Conservation (phyloP, 1,139 yeast species). For the Geotrichum siamense region DNA sequence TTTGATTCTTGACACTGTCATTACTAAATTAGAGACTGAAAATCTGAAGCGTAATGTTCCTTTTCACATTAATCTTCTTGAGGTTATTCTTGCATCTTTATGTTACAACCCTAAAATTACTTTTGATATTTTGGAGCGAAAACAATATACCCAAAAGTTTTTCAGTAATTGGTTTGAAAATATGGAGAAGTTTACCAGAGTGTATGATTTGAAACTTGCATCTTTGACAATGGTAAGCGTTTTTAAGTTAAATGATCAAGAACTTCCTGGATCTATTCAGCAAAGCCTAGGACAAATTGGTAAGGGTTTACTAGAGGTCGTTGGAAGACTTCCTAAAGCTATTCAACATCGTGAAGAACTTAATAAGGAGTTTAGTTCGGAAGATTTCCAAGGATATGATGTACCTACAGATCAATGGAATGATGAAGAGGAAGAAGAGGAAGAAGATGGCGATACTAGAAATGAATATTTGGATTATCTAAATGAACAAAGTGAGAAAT, state of each 20-base stretch:
- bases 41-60: constrained; percentile 32
- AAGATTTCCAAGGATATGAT: constrained; percentile 16
- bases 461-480: constrained; percentile 31
- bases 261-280: constrained; percentile 33
- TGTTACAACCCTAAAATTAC: constrained; percentile 55
- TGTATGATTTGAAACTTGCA: constrained; percentile 73
- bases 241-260: constrained; percentile 37
- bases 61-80: constrained; percentile 51
- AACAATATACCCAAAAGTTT: constrained; percentile 44
- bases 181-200: constrained; percentile 56
- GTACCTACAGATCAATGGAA: constrained; percentile 8
- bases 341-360: constrained; percentile 56
- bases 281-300: constrained; percentile 40
- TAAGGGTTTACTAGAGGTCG: constrained; percentile 41
- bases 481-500: constrained; percentile 15
- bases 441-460: constrained; percentile 20
- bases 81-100: constrained; percentile 61
- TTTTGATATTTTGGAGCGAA: constrained; percentile 45
- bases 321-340: constrained; percentile 64
- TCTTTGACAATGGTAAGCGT: constrained; percentile 56
- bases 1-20: constrained; percentile 36
- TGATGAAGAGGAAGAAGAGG: constrained; percentile 28
- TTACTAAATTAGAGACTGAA: constrained; percentile 27
- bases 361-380: constrained; percentile 48
- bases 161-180: constrained; percentile 62